phyloP scores from a whole-genome alignment of 306 rosid species.

The Casuarina cunninghamiana region DNA sequence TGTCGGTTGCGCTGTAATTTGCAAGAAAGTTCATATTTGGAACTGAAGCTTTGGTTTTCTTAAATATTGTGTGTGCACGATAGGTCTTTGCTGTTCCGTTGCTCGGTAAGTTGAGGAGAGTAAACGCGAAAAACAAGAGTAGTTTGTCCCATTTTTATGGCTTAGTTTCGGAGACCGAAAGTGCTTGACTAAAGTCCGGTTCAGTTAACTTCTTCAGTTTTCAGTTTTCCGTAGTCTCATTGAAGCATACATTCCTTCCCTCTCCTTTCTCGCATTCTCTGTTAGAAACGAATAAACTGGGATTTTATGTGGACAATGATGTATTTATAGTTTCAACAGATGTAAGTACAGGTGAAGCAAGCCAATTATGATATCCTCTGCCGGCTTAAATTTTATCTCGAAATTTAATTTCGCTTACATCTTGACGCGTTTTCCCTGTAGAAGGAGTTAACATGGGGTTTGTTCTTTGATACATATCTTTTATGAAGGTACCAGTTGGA shows the following conservation, averaged over 20 bases:
- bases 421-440: neutral
- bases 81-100: constrained; percentile 13
- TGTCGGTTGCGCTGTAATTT: neutral
- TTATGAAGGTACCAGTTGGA: constrained; percentile 78
- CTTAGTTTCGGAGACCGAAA: neutral
- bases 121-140: neutral
- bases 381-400: neutral
- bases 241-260: neutral
- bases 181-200: neutral
- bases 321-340: neutral
- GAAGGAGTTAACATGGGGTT: constrained; percentile 15
- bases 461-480: neutral
- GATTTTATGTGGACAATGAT: neutral
- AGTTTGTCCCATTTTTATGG: neutral
- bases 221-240: neutral
- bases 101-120: constrained; percentile 12
- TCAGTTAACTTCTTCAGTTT: neutral
- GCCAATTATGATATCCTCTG: neutral
- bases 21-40: neutral
- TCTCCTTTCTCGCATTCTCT: neutral
- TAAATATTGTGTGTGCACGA: constrained; percentile 14
- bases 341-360: neutral
- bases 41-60: constrained; percentile 5
- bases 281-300: neutral
- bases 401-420: neutral